A percentile compares a stretch with the other conserved stretches of the same genome.
Evolutionary conservation across 1,284 basidiomycete genomes (phyloP).

Genomic region (Wallemia ichthyophaga): DNA sequence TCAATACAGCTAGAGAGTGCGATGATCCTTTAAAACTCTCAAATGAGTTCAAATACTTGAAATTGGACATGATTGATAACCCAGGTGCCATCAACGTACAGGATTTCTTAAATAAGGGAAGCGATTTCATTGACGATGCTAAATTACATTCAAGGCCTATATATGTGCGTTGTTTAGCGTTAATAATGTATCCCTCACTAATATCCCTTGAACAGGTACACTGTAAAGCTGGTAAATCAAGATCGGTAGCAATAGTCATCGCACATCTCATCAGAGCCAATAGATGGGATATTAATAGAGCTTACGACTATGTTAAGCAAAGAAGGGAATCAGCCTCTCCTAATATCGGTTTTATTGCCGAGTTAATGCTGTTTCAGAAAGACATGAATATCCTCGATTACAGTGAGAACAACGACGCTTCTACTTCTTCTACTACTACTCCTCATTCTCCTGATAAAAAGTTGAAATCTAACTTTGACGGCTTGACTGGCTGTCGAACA

Average conservation of each 20-base stretch:
- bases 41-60: not conserved
- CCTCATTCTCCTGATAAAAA: not conserved
- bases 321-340: slow-evolving; percentile 76
- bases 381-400: not conserved
- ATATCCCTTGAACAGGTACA: slow-evolving; percentile 38
- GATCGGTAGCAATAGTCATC: slow-evolving; percentile 86
- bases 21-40: not conserved
- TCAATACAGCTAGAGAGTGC: not conserved
- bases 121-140: not conserved
- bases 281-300: slow-evolving; percentile 69
- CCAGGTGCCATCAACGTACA: not conserved
- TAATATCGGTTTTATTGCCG: slow-evolving; percentile 89
- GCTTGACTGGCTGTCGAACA: not conserved
- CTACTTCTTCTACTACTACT: not conserved
- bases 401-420: not conserved
- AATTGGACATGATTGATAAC: not conserved
- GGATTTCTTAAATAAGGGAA: not conserved
- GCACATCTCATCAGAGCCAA: slow-evolving; percentile 90
- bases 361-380: slow-evolving; percentile 86
- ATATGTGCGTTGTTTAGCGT: not conserved
- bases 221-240: slow-evolving; percentile 83
- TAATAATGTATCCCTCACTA: not conserved
- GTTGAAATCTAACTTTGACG: not conserved
- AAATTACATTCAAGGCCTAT: not conserved
- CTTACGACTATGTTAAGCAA: slow-evolving; percentile 69